Evolutionary conservation across 2,329 filamentous ascomycete genomes (phyloP).

Genomic region (Beauveria sp.): DNA sequence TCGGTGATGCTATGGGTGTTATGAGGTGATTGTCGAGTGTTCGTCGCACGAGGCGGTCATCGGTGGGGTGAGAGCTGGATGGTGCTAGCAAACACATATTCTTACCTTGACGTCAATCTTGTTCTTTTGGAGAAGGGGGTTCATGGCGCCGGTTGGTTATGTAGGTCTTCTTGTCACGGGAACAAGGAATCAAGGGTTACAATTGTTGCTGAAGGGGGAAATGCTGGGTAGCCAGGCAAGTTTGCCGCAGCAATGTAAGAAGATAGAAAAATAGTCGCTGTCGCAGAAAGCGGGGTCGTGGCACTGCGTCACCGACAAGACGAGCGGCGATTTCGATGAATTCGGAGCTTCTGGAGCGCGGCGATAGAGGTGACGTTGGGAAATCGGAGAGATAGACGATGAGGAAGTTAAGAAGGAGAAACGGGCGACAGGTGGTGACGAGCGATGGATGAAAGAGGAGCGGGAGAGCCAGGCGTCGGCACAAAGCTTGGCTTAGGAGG

Average conservation of each 20-base stretch:
- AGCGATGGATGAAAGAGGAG: neutral
- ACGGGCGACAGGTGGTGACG: neutral
- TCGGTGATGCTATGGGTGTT: neutral
- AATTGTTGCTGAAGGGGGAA: neutral
- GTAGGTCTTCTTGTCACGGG: neutral
- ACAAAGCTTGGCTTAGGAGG: neutral
- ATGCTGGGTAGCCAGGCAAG: neutral
- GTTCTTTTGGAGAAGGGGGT: slow-evolving; percentile 95
- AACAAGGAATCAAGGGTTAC: neutral
- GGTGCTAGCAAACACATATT: slow-evolving; percentile 18
- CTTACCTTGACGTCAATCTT: slow-evolving; percentile 93
- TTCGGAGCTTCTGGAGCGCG: neutral
- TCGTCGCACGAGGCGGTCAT: neutral
- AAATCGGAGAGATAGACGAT: neutral
- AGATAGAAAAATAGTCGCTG: slow-evolving; percentile 1
- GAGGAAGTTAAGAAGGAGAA: neutral
- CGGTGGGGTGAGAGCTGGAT: neutral
- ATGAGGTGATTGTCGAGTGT: neutral
- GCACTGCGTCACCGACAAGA: slow-evolving; percentile 2
- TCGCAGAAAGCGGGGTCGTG: slow-evolving; percentile 4
- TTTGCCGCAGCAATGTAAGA: neutral
- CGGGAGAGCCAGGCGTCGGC: neutral
- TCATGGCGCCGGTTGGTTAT: slow-evolving; percentile 54
- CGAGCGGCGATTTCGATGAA: neutral
- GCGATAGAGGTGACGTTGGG: neutral